A percentile compares a stretch with the other conserved stretches of the same genome.
Conservation (phyloP, 2,329 filamentous ascomycete genomes). For the Neurospora sp. region DNA sequence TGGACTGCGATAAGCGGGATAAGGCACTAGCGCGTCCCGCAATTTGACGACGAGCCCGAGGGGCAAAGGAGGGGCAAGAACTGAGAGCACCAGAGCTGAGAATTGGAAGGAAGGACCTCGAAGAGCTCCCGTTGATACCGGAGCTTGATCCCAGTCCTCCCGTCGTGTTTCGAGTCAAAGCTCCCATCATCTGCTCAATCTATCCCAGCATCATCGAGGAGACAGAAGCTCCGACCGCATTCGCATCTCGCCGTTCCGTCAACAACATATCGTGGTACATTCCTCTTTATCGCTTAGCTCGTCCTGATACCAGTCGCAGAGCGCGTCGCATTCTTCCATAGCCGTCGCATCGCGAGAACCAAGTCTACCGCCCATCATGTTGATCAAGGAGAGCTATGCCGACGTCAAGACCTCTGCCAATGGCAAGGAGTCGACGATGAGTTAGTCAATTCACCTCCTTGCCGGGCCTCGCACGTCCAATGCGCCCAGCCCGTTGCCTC, state of each 20-base stretch:
- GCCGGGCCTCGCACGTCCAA: neutral
- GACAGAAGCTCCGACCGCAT: neutral
- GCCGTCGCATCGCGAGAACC: too few species aligned
- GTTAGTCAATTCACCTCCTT: conserved; percentile 23
- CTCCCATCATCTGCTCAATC: neutral
- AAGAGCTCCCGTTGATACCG: neutral
- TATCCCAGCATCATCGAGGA: neutral
- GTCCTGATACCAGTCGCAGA: neutral
- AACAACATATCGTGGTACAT: neutral
- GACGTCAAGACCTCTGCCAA: conserved; percentile 41
- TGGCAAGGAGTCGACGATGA: conserved; percentile 45
- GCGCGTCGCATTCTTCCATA: neutral
- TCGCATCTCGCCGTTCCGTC: neutral
- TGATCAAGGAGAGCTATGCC: conserved; percentile 42
- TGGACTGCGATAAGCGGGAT: conserved; percentile 16
- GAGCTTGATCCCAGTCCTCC: neutral
- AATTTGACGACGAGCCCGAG: neutral
- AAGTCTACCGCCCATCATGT: conserved; percentile 27
- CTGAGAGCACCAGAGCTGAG: neutral
- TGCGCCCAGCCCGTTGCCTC: neutral
- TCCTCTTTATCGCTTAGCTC: too few species aligned
- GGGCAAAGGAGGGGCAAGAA: conserved; percentile 6
- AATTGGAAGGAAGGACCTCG: neutral
- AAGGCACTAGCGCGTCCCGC: conserved; percentile 15
- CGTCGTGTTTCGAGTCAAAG: neutral